phyloP scores from a whole-genome alignment of 192 early-diverging fungal genomes.

The Backusella psychrophila region DNA sequence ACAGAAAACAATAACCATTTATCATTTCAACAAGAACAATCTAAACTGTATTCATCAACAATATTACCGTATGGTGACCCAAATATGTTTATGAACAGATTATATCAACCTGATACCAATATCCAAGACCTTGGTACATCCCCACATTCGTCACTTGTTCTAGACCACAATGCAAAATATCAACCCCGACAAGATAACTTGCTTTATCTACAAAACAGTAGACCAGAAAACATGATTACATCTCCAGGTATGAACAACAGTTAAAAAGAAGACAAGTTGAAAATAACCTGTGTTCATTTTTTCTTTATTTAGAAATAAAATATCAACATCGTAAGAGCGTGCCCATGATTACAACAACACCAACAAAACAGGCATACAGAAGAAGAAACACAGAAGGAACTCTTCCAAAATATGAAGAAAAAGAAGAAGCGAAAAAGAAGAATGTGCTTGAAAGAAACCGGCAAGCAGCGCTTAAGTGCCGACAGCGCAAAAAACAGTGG shows the following conservation, averaged over 20 bases:
- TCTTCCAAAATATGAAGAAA: neutral
- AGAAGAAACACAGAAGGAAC: neutral
- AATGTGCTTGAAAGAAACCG: constrained; percentile 13
- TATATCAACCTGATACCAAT: neutral
- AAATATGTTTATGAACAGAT: neutral
- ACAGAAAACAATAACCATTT: neutral
- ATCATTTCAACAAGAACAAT: neutral
- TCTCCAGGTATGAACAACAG: neutral
- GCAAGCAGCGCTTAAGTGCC: constrained; percentile 7
- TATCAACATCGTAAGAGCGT: neutral
- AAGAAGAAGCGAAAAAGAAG: neutral
- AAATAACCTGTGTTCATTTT: neutral
- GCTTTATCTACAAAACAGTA: neutral
- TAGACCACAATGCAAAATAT: constrained; percentile 1
- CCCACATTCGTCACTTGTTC: neutral
- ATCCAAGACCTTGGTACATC: neutral
- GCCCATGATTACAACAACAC: neutral
- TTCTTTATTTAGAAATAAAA: neutral
- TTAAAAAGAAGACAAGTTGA: neutral
- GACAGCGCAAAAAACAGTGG: constrained; percentile 11
- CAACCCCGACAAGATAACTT: neutral
- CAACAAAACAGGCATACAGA: neutral
- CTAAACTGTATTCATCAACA: neutral
- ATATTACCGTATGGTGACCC: neutral
- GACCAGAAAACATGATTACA: neutral